A percentile compares a stretch with the other conserved stretches of the same genome.
Evolutionary conservation across 129 eudicot genomes (phyloP).

Genomic region (Silybum marianum): DNA sequence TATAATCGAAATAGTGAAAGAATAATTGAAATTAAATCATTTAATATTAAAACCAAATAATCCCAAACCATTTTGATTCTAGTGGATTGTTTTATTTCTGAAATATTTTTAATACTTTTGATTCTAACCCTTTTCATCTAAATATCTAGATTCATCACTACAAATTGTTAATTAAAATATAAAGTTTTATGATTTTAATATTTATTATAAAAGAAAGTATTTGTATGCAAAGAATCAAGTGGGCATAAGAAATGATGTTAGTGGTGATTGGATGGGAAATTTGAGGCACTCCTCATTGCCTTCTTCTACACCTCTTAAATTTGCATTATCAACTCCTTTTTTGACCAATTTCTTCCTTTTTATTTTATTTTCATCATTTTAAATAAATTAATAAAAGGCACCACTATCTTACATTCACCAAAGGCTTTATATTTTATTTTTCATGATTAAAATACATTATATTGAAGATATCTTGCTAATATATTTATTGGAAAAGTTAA

Average conservation of each 20-base stretch:
- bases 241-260: slow-evolving; percentile 27
- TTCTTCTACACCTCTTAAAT: slow-evolving; percentile 17
- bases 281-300: slow-evolving; percentile 28
- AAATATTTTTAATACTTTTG: too few relatives aligned
- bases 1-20: too few relatives aligned
- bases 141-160: too few relatives aligned
- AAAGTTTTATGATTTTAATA: too few relatives aligned
- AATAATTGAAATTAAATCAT: too few relatives aligned
- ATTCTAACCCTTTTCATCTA: too few relatives aligned
- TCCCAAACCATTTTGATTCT: too few relatives aligned
- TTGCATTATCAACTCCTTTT: slow-evolving; percentile 21
- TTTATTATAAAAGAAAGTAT: background rate
- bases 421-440: background rate
- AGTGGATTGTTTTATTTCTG: too few relatives aligned
- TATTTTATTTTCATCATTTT: background rate
- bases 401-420: background rate
- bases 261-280: slow-evolving; percentile 16
- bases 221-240: slow-evolving; percentile 11
- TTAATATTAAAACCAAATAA: too few relatives aligned
- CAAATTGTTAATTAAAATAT: too few relatives aligned
- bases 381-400: background rate
- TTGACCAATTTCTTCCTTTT: background rate
- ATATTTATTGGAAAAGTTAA: background rate
- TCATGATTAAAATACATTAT: background rate
- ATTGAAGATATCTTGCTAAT: background rate